phyloP scores from a whole-genome alignment of 2,329 filamentous ascomycete genomes.

The Drechslerella dactyloides region DNA sequence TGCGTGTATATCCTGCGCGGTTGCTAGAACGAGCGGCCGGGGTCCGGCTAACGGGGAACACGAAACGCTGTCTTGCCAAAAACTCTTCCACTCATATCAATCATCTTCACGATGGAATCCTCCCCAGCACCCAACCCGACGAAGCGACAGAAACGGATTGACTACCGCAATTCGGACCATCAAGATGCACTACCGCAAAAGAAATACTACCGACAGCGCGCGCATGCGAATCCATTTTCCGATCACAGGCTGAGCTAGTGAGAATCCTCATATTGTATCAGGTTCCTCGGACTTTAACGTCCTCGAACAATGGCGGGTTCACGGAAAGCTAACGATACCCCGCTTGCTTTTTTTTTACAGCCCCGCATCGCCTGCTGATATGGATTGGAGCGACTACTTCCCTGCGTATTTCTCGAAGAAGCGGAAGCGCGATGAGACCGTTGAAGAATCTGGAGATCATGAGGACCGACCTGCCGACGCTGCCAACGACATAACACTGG shows the following conservation, averaged over 20 bases:
- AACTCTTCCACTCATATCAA: conserved; percentile 8
- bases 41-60: background rate
- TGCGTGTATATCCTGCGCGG: background rate
- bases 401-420: conserved; percentile 70
- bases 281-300: conserved; percentile 3
- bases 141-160: conserved; percentile 46
- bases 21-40: background rate
- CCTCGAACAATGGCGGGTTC: background rate
- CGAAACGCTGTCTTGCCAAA: background rate
- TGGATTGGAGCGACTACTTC: conserved; percentile 90
- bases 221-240: conserved; percentile 97
- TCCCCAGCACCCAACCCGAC: conserved; percentile 29
- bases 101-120: conserved; percentile 25
- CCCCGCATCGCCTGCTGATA: conserved; percentile 76
- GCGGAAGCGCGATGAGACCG: conserved; percentile 55
- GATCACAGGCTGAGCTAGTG: conserved; percentile 91
- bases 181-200: conserved; percentile 75
- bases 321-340: background rate
- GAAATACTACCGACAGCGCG: conserved; percentile 93
- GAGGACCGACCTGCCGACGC: conserved; percentile 27
- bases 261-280: conserved; percentile 56
- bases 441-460: conserved; percentile 50
- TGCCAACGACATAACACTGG: conserved; percentile 41
- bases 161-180: conserved; percentile 42
- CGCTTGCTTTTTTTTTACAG: conserved; percentile 61